These are phyloP conservation scores for Curvularia verruculosa DNA, from an alignment of 2,329 filamentous ascomycete species.

Conservation along the genomic window DNA sequence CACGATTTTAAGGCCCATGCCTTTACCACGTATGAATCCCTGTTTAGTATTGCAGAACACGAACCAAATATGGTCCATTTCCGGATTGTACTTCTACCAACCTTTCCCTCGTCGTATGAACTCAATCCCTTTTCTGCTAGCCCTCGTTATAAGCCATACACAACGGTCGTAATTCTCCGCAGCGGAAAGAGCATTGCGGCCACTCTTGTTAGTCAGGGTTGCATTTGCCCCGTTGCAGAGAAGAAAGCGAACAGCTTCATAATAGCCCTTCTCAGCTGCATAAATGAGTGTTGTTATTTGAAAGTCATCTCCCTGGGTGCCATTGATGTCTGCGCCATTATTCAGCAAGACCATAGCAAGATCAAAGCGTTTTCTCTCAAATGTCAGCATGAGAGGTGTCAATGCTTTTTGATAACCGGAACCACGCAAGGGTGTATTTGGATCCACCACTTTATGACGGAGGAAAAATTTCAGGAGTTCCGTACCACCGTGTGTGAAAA, in stretches of 20 bases:
- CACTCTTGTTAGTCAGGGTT: neutral
- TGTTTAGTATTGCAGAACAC: too few species aligned
- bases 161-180: neutral
- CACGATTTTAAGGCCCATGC: too few species aligned
- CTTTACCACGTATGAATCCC: too few species aligned
- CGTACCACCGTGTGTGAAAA: neutral
- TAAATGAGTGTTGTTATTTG: neutral
- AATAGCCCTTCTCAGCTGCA: neutral
- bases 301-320: neutral
- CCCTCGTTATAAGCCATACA: neutral
- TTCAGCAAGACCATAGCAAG: slow-evolving; percentile 3
- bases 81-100: neutral
- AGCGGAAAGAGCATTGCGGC: neutral
- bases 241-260: neutral
- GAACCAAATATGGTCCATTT: too few species aligned
- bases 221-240: neutral
- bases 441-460: neutral
- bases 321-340: slow-evolving; percentile 1
- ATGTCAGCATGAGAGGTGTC: neutral
- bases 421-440: neutral
- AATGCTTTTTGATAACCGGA: neutral
- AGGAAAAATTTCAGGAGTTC: neutral
- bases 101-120: neutral
- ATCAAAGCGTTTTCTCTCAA: neutral
- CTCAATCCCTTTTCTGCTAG: neutral